These are phyloP conservation scores for Aspergillus sparsus DNA, from an alignment of 495 filamentous ascomycete species.

Conservation along the genomic window DNA sequence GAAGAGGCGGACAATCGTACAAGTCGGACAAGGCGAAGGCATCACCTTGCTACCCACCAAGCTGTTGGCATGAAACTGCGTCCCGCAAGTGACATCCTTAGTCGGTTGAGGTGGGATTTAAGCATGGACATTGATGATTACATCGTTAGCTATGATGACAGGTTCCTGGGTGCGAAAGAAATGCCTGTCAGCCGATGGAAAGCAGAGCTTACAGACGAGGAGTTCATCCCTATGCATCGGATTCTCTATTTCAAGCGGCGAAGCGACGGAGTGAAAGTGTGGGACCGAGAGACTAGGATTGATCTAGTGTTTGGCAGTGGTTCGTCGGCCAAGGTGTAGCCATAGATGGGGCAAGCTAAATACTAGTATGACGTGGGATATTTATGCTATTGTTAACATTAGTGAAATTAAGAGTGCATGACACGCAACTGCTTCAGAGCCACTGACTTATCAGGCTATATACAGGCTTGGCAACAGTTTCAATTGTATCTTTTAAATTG, in stretches of 20 bases:
- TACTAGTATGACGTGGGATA: too few species aligned
- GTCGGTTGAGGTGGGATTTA: not conserved
- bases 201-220: conserved; percentile 1
- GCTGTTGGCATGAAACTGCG: not conserved
- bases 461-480: too few species aligned
- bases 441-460: too few species aligned
- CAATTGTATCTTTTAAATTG: too few species aligned
- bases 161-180: not conserved
- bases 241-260: not conserved
- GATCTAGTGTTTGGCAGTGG: not conserved
- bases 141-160: not conserved
- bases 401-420: too few species aligned
- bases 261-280: conserved; percentile 6
- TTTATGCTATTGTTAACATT: too few species aligned
- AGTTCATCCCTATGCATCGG: conserved; percentile 6
- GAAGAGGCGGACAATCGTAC: not conserved
- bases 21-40: not conserved
- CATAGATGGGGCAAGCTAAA: too few species aligned
- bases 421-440: too few species aligned
- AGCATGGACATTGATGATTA: not conserved
- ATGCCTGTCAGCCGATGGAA: conserved; percentile 2
- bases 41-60: too few species aligned
- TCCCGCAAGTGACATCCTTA: conserved; percentile 3
- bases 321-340: not conserved
- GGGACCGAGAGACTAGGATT: conserved; percentile 1